These are phyloP conservation scores for Aureobasidium melanogenum DNA, from an alignment of 2,329 filamentous ascomycete genomes.

Conservation along the genomic window DNA sequence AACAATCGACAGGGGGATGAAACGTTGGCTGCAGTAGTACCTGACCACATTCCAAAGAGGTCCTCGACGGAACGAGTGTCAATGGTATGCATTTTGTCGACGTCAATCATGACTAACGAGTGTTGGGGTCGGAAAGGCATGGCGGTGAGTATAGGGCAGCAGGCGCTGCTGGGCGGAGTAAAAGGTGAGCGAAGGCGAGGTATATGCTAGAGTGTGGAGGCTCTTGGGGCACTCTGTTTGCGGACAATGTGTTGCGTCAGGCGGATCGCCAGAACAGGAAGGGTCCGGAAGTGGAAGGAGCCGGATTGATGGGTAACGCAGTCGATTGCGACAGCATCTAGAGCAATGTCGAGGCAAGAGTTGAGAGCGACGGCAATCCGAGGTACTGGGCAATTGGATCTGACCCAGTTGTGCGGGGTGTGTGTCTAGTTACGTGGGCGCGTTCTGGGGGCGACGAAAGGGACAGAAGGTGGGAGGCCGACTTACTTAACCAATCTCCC, in stretches of 20 bases:
- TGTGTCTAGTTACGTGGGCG: neutral
- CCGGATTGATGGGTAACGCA: neutral
- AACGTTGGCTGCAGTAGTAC: constrained; percentile 44
- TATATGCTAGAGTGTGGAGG: neutral
- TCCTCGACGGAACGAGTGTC: constrained; percentile 89
- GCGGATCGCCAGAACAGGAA: constrained; percentile 1
- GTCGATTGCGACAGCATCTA: constrained; percentile 2
- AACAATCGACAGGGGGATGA: neutral
- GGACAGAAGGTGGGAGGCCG: constrained; percentile 10
- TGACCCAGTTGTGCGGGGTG: neutral
- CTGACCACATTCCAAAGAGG: constrained; percentile 94
- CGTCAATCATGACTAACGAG: constrained; percentile 84
- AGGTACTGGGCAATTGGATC: neutral
- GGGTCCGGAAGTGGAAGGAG: neutral
- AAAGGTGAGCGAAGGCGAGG: neutral
- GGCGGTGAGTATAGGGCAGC: constrained; percentile 19
- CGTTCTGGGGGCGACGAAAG: neutral
- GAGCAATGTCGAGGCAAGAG: neutral
- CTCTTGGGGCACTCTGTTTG: constrained; percentile 4
- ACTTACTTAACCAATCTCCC: constrained; percentile 4
- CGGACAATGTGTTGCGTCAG: constrained; percentile 8
- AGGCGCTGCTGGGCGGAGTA: neutral
- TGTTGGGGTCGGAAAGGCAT: constrained; percentile 83
- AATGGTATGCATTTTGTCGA: constrained; percentile 85
- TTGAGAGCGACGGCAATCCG: neutral